phyloP scores from a whole-genome alignment of 768 basidiomycete species.

The Coprinellus aureogranulatus region DNA sequence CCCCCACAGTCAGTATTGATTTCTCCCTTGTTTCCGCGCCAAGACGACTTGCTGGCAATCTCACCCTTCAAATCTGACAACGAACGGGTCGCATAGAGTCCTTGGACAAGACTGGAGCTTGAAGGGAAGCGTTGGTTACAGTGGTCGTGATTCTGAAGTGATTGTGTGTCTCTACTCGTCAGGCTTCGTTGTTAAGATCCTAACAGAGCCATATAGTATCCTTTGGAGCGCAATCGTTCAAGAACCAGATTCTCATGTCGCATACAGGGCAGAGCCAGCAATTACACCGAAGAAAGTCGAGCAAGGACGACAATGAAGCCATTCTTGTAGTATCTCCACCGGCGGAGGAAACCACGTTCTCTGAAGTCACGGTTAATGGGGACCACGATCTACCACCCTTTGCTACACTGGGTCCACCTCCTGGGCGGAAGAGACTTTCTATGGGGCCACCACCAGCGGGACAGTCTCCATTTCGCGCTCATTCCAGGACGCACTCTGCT shows the following conservation, averaged over 20 bases:
- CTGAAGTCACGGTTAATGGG: not conserved
- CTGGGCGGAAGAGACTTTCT: conserved; percentile 8
- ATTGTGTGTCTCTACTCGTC: too few species aligned
- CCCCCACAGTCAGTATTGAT: too few species aligned
- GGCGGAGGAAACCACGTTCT: not conserved
- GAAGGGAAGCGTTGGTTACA: too few species aligned
- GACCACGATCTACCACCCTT: not conserved
- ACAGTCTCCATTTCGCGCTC: conserved; percentile 7
- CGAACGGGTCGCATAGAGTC: too few species aligned
- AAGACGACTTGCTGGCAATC: too few species aligned
- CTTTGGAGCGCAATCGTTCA: not conserved
- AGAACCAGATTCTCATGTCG: not conserved
- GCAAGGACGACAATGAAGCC: conserved; percentile 10
- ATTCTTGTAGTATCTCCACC: conserved; percentile 1
- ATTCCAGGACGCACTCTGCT: conserved; percentile 26
- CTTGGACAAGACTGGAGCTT: too few species aligned
- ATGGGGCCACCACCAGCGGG: not conserved
- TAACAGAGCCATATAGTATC: not conserved
- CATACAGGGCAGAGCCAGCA: not conserved
- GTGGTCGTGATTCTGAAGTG: too few species aligned
- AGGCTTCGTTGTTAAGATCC: too few species aligned
- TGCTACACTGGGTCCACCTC: conserved; percentile 2
- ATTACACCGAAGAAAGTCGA: conserved; percentile 12
- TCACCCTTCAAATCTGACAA: too few species aligned
- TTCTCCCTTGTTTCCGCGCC: too few species aligned